Evolutionary conservation across 768 basidiomycete genomes (phyloP).

Genomic region (Holtermanniella nyarrowii): DNA sequence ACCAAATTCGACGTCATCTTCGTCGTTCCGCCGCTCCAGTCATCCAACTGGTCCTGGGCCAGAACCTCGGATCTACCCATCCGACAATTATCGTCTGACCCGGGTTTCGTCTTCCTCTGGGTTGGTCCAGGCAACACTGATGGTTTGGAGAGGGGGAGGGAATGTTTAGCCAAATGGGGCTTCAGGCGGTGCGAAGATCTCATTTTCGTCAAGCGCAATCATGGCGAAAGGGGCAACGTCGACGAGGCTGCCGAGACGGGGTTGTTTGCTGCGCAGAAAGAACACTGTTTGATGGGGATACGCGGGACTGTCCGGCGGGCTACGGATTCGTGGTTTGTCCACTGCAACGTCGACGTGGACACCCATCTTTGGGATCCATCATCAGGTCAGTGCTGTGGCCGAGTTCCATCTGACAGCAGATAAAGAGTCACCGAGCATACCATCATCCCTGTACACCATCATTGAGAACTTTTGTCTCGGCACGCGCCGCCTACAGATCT

Average conservation of each 20-base stretch:
- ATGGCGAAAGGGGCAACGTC: background rate
- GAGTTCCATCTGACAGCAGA: conserved; percentile 50
- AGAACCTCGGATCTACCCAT: conserved; percentile 72
- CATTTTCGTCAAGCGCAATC: conserved; percentile 94
- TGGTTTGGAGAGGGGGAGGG: conserved; percentile 82
- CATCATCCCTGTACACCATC: conserved; percentile 89
- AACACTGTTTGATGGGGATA: conserved; percentile 95
- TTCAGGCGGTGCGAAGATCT: conserved; percentile 82
- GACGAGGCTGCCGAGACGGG: conserved; percentile 1
- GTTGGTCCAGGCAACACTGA: conserved; percentile 83
- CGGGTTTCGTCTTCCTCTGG: conserved; percentile 91
- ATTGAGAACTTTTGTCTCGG: conserved; percentile 98
- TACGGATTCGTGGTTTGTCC: conserved; percentile 92
- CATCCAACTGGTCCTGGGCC: conserved; percentile 55
- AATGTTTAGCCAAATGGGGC: conserved; percentile 86
- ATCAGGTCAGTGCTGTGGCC: conserved; percentile 67
- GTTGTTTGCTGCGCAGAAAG: conserved; percentile 76
- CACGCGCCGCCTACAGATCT: conserved; percentile 78
- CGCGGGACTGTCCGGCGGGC: conserved; percentile 89
- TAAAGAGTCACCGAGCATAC: conserved; percentile 58
- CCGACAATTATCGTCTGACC: conserved; percentile 72
- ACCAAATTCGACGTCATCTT: conserved; percentile 83
- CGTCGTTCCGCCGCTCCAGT: conserved; percentile 60
- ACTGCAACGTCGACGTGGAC: conserved; percentile 79
- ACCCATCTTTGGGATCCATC: conserved; percentile 15